Conservation (phyloP, 371 early-diverging fungal species). For the Rhizomucor miehei region DNA sequence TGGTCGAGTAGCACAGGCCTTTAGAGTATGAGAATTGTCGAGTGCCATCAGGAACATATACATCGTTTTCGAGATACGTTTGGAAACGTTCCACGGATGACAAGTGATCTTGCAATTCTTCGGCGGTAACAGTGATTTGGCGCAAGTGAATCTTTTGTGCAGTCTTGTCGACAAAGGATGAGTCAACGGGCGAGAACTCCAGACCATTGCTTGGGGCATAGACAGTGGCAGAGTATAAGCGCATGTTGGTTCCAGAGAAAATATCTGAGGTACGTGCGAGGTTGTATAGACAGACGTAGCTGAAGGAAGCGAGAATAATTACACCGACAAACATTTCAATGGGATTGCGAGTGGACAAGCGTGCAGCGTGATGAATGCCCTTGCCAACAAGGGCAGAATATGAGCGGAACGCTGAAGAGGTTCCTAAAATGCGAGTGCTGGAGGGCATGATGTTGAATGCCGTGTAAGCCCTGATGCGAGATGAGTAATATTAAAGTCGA, state of each 20-base stretch:
- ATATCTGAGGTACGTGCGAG: constrained; percentile 69
- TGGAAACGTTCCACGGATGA: constrained; percentile 47
- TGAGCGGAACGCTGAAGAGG: too few relatives aligned
- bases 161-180: constrained; percentile 29
- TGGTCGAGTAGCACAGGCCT: constrained; percentile 37
- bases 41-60: constrained; percentile 34
- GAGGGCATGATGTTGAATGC: too few relatives aligned
- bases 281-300: constrained; percentile 78
- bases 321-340: constrained; percentile 80
- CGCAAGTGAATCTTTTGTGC: constrained; percentile 52
- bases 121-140: constrained; percentile 43
- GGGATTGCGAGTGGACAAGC: constrained; percentile 57
- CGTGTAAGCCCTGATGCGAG: too few relatives aligned
- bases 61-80: constrained; percentile 45
- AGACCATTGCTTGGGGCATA: constrained; percentile 36
- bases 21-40: constrained; percentile 32
- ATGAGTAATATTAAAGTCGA: too few relatives aligned
- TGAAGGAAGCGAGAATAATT: constrained; percentile 70
- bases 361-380: constrained; percentile 22
- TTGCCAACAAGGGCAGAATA: constrained; percentile 15
- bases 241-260: constrained; percentile 53
- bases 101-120: constrained; percentile 27
- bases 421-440: too few relatives aligned
- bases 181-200: constrained; percentile 30
- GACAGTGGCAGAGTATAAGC: constrained; percentile 53